Evolutionary conservation across 2,329 filamentous ascomycete species (phyloP).

Genomic region (Bipolaris sorokiniana): DNA sequence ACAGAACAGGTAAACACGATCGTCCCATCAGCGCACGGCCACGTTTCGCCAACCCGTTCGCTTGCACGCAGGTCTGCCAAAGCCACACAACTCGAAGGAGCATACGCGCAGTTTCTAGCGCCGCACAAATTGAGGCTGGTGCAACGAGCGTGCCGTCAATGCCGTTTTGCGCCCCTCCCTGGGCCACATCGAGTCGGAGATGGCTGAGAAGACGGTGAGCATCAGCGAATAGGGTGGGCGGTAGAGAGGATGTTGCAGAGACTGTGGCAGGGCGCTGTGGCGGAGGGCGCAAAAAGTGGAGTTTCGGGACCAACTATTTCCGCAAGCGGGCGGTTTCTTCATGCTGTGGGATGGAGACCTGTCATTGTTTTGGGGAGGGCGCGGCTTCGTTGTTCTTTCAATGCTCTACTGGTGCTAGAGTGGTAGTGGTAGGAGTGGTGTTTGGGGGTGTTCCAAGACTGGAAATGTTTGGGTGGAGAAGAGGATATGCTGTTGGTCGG

Average conservation of each 20-base stretch:
- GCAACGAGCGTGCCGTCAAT: conserved; percentile 65
- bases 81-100: conserved; percentile 62
- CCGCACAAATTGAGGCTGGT: conserved; percentile 62
- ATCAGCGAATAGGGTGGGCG: conserved; percentile 58
- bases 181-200: too few species aligned
- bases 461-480: conserved; percentile 35
- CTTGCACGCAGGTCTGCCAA: conserved; percentile 64
- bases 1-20: conserved; percentile 65
- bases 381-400: too few species aligned
- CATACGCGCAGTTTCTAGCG: conserved; percentile 62
- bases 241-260: conserved; percentile 60
- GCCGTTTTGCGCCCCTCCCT: conserved; percentile 46
- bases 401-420: too few species aligned
- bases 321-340: conserved; percentile 58
- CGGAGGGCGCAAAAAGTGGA: conserved; percentile 50
- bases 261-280: conserved; percentile 63
- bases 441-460: conserved; percentile 34
- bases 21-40: conserved; percentile 59
- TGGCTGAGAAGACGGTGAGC: conserved; percentile 53
- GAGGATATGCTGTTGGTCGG: conserved; percentile 9
- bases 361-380: background rate
- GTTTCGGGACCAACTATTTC: conserved; percentile 61
- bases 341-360: conserved; percentile 29
- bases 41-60: conserved; percentile 55
- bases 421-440: conserved; percentile 4